A percentile compares a stretch with the other conserved stretches of the same genome.
phyloP scores from a whole-genome alignment of 2,329 filamentous ascomycete genomes.

The Arthrinium phaeospermum region DNA sequence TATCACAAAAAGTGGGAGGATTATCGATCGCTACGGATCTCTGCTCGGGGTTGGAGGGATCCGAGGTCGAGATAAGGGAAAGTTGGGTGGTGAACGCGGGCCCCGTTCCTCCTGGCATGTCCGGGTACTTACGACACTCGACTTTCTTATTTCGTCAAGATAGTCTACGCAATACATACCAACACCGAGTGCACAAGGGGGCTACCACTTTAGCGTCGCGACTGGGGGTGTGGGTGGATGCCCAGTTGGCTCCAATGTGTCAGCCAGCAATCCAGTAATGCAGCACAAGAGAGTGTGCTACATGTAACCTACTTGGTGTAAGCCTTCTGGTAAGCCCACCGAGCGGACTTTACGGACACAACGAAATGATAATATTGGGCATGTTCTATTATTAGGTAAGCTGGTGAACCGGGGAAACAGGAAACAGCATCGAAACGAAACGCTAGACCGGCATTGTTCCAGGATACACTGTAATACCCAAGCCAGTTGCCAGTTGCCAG shows the following conservation, averaged over 20 bases:
- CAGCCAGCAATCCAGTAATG: slow-evolving; percentile 2
- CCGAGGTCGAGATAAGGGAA: slow-evolving; percentile 20
- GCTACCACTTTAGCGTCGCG: background rate
- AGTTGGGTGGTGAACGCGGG: background rate
- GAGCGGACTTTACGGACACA: slow-evolving; percentile 10
- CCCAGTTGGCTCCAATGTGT: background rate
- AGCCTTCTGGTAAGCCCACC: background rate
- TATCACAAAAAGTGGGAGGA: slow-evolving; percentile 3
- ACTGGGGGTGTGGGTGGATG: slow-evolving; percentile 14
- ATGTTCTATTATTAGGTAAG: background rate
- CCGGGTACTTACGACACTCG: slow-evolving; percentile 1
- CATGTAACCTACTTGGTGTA: background rate
- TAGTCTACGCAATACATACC: slow-evolving; percentile 21
- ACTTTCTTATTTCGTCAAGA: slow-evolving; percentile 7
- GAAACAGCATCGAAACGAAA: background rate
- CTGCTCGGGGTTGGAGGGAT: background rate
- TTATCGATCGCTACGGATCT: background rate
- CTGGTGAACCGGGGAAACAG: background rate
- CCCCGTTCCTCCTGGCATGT: slow-evolving; percentile 5
- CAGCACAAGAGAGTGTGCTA: background rate
- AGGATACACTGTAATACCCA: background rate
- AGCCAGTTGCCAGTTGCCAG: background rate
- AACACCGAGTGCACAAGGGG: background rate
- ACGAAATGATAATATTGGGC: background rate
- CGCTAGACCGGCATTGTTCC: background rate